Percentiles rank a stretch among this genome's conserved stretches.
Evolutionary conservation across 2,329 filamentous ascomycete species (phyloP).

Genomic region (Aspergillus ibericus): DNA sequence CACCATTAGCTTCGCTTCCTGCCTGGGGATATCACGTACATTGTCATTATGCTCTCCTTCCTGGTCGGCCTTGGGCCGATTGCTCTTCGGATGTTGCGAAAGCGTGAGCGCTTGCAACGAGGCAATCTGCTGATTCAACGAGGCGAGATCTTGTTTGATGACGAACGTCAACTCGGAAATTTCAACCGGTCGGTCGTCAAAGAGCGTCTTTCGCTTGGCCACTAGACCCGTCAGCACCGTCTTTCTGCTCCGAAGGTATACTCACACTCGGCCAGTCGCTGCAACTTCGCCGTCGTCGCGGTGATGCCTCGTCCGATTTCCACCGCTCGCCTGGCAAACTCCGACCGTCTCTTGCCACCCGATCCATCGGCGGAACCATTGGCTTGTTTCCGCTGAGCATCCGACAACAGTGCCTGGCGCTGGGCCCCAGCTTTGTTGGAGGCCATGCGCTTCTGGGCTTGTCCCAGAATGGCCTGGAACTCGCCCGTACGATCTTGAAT

Average conservation of each 20-base stretch:
- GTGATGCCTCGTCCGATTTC: constrained; percentile 91
- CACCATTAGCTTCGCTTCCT: constrained; percentile 17
- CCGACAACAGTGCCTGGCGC: constrained; percentile 74
- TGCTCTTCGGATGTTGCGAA: constrained; percentile 67
- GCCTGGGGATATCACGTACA: constrained; percentile 43
- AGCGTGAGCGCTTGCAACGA: constrained; percentile 75
- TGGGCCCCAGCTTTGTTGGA: constrained; percentile 75
- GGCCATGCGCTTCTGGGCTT: constrained; percentile 78
- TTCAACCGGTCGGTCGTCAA: constrained; percentile 94
- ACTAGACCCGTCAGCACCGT: constrained; percentile 51
- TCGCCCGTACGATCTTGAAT: constrained; percentile 97
- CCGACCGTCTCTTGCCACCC: constrained; percentile 61
- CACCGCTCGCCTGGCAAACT: constrained; percentile 88
- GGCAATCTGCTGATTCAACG: constrained; percentile 82
- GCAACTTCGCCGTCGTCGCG: constrained; percentile 89
- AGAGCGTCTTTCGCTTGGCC: constrained; percentile 93
- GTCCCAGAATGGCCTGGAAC: constrained; percentile 86
- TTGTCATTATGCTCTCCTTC: constrained; percentile 98
- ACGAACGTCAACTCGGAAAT: constrained; percentile 96
- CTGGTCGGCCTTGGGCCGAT: constrained; percentile 58
- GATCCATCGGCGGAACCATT: constrained; percentile 60
- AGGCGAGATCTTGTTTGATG: constrained; percentile 94
- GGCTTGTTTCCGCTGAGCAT: constrained; percentile 60
- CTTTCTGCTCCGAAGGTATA: constrained; percentile 15
- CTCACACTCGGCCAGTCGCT: constrained; percentile 82